Conservation (phyloP, 2,329 filamentous ascomycete genomes). For the Claviceps purpurea region DNA sequence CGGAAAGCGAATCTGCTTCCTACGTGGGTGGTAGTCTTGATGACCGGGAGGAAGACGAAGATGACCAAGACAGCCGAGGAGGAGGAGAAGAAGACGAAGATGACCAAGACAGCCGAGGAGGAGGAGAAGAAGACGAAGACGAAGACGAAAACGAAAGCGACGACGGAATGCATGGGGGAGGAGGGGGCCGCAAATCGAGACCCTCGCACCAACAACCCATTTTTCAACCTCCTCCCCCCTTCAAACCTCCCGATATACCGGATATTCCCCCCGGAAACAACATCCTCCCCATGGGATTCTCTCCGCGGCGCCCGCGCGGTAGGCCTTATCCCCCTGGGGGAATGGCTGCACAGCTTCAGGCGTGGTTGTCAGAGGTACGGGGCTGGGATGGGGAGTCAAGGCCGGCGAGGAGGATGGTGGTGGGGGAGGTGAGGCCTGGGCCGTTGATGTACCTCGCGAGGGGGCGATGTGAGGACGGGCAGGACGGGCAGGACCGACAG, state of each 20-base stretch:
- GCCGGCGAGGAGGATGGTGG: slow-evolving; percentile 11
- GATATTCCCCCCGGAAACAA: slow-evolving; percentile 6
- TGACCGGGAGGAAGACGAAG: background rate
- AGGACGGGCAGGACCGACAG: too few species aligned
- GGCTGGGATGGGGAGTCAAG: slow-evolving; percentile 15
- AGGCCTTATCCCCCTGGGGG: slow-evolving; percentile 23
- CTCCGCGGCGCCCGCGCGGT: slow-evolving; percentile 24
- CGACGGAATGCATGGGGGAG: too few species aligned
- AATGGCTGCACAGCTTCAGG: slow-evolving; percentile 25
- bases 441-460: slow-evolving; percentile 22
- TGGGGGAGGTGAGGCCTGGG: slow-evolving; percentile 19
- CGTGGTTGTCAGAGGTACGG: slow-evolving; percentile 27
- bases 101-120: background rate
- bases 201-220: slow-evolving; percentile 19
- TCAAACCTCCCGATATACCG: slow-evolving; percentile 18
- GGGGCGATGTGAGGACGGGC: slow-evolving; percentile 9
- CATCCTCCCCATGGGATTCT: slow-evolving; percentile 18
- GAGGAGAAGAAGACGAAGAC: background rate
- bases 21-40: too few species aligned
- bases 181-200: background rate
- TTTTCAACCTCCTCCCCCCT: slow-evolving; percentile 26
- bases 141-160: background rate
- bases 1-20: too few species aligned
- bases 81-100: background rate
- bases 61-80: background rate